These are phyloP conservation scores for Clitopilus passeckerianus DNA, from an alignment of 768 basidiomycete species.

Conservation along the genomic window DNA sequence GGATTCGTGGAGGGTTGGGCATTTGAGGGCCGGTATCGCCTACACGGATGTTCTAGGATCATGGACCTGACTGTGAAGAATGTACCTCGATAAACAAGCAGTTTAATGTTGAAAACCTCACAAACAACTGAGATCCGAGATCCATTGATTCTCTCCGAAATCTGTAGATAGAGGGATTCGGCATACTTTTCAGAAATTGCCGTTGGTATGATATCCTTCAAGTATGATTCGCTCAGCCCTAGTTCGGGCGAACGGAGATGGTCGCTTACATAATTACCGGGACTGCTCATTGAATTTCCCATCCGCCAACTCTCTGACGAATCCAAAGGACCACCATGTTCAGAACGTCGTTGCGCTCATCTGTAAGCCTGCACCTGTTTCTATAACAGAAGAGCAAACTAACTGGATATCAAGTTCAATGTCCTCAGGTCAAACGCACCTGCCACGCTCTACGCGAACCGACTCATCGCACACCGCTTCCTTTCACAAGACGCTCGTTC, in stretches of 20 bases:
- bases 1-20: too few species aligned
- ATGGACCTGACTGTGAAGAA: too few species aligned
- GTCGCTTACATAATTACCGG: neutral
- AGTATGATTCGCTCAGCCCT: neutral
- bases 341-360: neutral
- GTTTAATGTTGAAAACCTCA: too few species aligned
- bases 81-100: too few species aligned
- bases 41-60: too few species aligned
- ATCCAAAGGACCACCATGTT: neutral
- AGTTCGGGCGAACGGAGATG: neutral
- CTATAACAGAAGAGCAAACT: neutral
- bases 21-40: too few species aligned
- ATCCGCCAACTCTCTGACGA: neutral
- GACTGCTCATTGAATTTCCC: neutral
- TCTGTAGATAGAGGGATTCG: too few species aligned
- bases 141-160: too few species aligned
- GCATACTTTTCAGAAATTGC: too few species aligned
- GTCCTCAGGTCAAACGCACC: neutral
- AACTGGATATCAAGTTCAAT: neutral
- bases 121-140: too few species aligned
- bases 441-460: neutral
- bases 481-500: conserved; percentile 59
- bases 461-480: conserved; percentile 31
- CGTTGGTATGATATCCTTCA: neutral
- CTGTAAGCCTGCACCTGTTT: neutral